Evolutionary conservation across 345 rosid species (phyloP).

Genomic region (Aquilaria malaccensis): DNA sequence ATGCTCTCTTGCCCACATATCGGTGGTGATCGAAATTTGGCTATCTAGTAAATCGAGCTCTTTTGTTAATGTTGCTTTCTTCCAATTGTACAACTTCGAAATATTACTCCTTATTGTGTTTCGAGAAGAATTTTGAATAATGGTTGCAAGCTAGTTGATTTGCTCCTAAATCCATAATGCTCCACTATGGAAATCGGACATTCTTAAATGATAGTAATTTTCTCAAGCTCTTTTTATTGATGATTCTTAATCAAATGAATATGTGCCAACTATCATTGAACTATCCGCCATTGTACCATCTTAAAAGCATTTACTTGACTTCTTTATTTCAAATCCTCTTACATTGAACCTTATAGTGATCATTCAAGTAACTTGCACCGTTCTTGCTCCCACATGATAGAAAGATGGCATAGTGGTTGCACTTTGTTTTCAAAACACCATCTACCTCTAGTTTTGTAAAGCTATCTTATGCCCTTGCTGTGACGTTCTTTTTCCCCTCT

Average conservation of each 20-base stretch:
- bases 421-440: too few relatives aligned
- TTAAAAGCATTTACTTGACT: slow-evolving; percentile 27
- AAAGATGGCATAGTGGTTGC: too few relatives aligned
- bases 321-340: slow-evolving; percentile 44
- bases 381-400: too few relatives aligned
- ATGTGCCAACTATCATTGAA: slow-evolving; percentile 49
- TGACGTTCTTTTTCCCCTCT: background rate
- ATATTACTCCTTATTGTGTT: too few relatives aligned
- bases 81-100: too few relatives aligned
- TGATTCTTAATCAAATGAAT: background rate
- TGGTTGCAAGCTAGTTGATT: slow-evolving; percentile 45
- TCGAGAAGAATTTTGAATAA: too few relatives aligned
- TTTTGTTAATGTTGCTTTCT: too few relatives aligned
- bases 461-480: background rate
- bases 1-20: too few relatives aligned
- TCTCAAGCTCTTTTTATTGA: too few relatives aligned
- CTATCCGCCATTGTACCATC: slow-evolving; percentile 34
- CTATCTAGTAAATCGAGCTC: too few relatives aligned
- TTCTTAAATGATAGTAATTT: slow-evolving; percentile 1
- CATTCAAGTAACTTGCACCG: too few relatives aligned
- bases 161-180: slow-evolving; percentile 39
- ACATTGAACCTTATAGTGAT: background rate
- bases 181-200: slow-evolving; percentile 24
- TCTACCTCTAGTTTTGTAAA: slow-evolving; percentile 38
- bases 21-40: too few relatives aligned